Conservation (phyloP, 805 yeast species). For the Myxozyma udenii region DNA sequence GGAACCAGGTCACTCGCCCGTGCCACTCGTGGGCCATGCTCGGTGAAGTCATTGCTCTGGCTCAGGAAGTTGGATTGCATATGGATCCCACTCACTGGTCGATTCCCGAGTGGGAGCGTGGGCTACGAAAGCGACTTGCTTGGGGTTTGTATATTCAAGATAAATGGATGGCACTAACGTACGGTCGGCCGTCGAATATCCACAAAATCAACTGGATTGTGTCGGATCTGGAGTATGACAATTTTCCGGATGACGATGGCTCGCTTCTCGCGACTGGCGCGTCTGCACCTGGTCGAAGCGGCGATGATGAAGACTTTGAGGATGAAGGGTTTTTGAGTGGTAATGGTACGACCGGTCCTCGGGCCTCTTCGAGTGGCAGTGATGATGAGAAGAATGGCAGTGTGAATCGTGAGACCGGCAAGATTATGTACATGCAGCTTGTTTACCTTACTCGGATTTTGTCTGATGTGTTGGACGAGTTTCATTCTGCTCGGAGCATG, state of each 20-base stretch:
- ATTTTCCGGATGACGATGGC: constrained; percentile 25
- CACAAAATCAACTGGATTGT: constrained; percentile 80
- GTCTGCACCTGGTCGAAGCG: constrained; percentile 9
- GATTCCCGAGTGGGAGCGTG: constrained; percentile 92
- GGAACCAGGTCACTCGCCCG: constrained; percentile 40
- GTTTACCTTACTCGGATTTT: constrained; percentile 38
- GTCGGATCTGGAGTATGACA: constrained; percentile 50
- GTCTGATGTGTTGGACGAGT: constrained; percentile 35
- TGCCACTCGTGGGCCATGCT: constrained; percentile 75
- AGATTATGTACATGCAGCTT: constrained; percentile 38
- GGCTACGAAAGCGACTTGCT: constrained; percentile 78
- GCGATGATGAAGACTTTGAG: constrained; percentile 12
- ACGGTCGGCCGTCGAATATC: constrained; percentile 80
- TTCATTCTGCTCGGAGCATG: constrained; percentile 29
- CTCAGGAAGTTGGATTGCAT: constrained; percentile 89
- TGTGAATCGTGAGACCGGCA: constrained; percentile 31
- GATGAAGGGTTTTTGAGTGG: constrained; percentile 6
- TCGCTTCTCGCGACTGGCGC: constrained; percentile 9
- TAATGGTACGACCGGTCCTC: background rate
- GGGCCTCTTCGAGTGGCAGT: background rate
- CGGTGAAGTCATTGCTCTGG: constrained; percentile 63
- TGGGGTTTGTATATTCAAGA: constrained; percentile 96
- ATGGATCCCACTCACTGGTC: constrained; percentile 90
- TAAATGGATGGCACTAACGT: constrained; percentile 81
- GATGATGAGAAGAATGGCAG: constrained; percentile 21